Conservation (phyloP, 495 filamentous ascomycete species). For the Penicillium egyptiacum region DNA sequence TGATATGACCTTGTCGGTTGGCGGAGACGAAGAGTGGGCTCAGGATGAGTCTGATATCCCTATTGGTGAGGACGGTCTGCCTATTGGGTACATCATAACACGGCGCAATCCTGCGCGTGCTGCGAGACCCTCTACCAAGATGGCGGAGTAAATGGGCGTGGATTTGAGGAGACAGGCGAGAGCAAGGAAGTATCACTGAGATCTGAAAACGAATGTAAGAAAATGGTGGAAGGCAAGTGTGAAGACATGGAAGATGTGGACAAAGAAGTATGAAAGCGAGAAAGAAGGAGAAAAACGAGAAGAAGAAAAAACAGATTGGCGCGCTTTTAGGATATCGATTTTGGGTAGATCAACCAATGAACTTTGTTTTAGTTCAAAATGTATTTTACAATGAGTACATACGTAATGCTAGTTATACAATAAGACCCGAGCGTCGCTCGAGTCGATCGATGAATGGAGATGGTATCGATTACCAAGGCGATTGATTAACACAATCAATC, state of each 20-base stretch:
- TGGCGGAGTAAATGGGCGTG: constrained; percentile 1
- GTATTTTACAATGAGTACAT: constrained; percentile 13
- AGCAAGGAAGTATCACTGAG: not conserved
- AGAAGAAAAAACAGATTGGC: not conserved
- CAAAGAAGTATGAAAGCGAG: not conserved
- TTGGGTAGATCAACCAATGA: not conserved
- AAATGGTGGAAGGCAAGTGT: not conserved
- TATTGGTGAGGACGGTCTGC: not conserved
- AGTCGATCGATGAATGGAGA: constrained; percentile 28
- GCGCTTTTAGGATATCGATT: not conserved
- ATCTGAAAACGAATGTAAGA: not conserved
- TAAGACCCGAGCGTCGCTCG: not conserved
- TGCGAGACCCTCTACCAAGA: constrained; percentile 8
- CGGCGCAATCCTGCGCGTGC: constrained; percentile 13
- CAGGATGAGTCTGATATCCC: not conserved
- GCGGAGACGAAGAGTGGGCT: not conserved
- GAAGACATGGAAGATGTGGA: not conserved
- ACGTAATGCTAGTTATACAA: constrained; percentile 19
- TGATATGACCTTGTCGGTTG: constrained; percentile 3
- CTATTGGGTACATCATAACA: not conserved
- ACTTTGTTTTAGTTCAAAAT: not conserved
- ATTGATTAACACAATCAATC: not conserved
- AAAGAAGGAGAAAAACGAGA: not conserved
- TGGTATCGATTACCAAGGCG: constrained; percentile 24
- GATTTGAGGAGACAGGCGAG: not conserved